These are phyloP conservation scores for Alopecurus myosuroides DNA, from an alignment of 176 grass and related monocot species.

Conservation along the genomic window DNA sequence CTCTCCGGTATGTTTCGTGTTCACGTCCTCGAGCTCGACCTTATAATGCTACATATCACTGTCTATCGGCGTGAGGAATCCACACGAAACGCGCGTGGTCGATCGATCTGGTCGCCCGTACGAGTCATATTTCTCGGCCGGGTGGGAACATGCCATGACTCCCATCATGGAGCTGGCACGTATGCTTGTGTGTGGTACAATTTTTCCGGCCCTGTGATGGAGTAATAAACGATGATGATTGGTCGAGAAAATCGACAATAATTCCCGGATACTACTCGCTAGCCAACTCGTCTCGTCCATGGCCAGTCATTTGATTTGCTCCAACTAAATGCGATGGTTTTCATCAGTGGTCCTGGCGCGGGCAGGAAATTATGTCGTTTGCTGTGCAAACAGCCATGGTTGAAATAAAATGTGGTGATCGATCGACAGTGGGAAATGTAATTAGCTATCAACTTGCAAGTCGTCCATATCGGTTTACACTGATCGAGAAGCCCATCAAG, in stretches of 20 bases:
- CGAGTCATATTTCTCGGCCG: neutral
- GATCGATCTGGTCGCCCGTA: neutral
- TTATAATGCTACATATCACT: neutral
- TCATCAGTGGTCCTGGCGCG: neutral
- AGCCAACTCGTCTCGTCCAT: neutral
- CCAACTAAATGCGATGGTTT: neutral
- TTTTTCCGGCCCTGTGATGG: too few relatives aligned
- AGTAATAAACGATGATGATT: neutral
- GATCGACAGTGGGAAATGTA: too few relatives aligned
- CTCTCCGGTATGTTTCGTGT: neutral
- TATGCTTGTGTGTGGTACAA: too few relatives aligned
- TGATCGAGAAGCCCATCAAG: neutral
- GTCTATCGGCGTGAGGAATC: neutral
- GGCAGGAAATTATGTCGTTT: neutral
- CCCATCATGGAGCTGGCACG: neutral
- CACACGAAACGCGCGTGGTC: neutral
- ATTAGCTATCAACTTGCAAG: neutral
- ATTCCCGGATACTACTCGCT: neutral
- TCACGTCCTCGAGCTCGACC: neutral
- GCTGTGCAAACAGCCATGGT: too few relatives aligned
- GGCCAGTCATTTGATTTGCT: neutral
- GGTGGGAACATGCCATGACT: neutral
- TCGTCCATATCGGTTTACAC: neutral
- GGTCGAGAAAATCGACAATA: neutral
- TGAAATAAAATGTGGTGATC: too few relatives aligned